Evolutionary conservation across 1,284 basidiomycete species (phyloP).

Genomic region (Athelia psychrophila): DNA sequence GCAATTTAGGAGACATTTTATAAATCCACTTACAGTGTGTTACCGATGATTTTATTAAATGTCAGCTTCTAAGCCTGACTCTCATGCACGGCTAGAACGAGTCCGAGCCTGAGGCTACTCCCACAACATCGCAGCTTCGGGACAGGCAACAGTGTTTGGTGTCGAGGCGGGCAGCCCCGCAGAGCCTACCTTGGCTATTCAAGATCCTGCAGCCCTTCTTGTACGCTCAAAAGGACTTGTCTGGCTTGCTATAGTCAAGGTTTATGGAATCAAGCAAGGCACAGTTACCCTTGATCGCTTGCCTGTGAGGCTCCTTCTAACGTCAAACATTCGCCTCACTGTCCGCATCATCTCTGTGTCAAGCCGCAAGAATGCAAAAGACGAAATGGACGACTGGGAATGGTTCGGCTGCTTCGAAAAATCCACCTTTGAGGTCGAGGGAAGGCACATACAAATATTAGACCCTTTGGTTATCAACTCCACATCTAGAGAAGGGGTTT

Average conservation of each 20-base stretch:
- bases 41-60: too few species aligned
- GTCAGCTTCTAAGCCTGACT: too few species aligned
- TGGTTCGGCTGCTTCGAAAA: not conserved
- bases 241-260: not conserved
- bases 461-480: not conserved
- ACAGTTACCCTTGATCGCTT: not conserved
- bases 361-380: not conserved
- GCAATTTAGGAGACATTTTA: too few species aligned
- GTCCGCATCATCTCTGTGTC: not conserved
- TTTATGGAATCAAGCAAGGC: not conserved
- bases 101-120: not conserved
- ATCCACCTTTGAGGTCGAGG: not conserved
- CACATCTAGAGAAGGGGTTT: not conserved
- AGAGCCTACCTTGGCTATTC: not conserved
- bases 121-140: not conserved
- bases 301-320: not conserved
- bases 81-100: not conserved
- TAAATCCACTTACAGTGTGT: too few species aligned
- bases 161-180: not conserved
- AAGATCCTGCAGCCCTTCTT: not conserved
- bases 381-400: not conserved
- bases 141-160: not conserved
- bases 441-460: not conserved
- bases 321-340: not conserved
- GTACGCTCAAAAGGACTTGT: not conserved